These are phyloP conservation scores for Suillus paluster DNA, from an alignment of 768 basidiomycete species.

Conservation along the genomic window DNA sequence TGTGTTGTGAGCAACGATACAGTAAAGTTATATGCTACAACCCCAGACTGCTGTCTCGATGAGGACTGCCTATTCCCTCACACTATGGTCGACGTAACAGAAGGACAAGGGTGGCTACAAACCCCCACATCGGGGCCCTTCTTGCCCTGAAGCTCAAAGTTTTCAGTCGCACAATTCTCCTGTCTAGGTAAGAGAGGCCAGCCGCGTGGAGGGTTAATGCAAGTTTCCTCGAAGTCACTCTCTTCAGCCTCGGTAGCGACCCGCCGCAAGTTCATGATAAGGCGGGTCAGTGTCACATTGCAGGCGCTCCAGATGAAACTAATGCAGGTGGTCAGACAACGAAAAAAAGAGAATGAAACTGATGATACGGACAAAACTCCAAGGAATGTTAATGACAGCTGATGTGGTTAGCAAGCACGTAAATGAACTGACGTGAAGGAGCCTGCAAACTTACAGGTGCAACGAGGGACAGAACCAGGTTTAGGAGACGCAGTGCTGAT, in stretches of 20 bases:
- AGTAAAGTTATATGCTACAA: neutral
- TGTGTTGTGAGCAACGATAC: neutral
- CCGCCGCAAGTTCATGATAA: constrained; percentile 39
- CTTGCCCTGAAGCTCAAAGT: constrained; percentile 11
- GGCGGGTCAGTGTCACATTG: constrained; percentile 36
- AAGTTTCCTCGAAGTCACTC: neutral
- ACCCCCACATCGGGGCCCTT: constrained; percentile 1
- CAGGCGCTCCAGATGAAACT: constrained; percentile 43
- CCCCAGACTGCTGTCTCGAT: neutral
- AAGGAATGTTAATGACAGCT: constrained; percentile 25
- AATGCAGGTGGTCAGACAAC: constrained; percentile 2
- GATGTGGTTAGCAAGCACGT: neutral
- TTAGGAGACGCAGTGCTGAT: constrained; percentile 25
- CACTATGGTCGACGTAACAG: neutral
- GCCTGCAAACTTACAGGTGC: constrained; percentile 26
- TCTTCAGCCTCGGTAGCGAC: neutral
- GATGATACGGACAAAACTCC: constrained; percentile 24
- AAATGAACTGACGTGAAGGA: neutral
- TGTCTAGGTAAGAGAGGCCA: constrained; percentile 6
- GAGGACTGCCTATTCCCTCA: neutral
- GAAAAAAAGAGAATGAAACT: neutral
- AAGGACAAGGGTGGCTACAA: neutral
- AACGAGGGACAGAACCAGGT: constrained; percentile 22
- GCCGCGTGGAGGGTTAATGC: neutral
- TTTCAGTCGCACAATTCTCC: neutral